phyloP scores from a whole-genome alignment of 108 stramenopile genomes.

The Skeletonema potamos region DNA sequence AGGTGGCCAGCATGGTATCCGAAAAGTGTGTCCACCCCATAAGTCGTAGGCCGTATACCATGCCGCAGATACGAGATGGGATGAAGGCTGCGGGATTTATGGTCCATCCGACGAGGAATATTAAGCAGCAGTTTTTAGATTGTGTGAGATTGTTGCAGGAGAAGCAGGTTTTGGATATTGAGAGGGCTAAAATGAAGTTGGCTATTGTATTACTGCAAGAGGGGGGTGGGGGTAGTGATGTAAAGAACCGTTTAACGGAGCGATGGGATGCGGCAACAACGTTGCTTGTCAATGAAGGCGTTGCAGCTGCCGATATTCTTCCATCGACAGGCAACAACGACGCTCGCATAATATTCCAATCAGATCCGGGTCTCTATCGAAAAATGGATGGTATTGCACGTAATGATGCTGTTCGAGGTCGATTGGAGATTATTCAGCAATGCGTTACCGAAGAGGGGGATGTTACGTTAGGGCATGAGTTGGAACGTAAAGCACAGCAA shows the following conservation, averaged over 20 bases:
- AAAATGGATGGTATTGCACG: conserved; percentile 58
- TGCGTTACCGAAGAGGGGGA: conserved; percentile 71
- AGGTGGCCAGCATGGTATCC: conserved; percentile 92
- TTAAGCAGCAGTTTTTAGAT: conserved; percentile 96
- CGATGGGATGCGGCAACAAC: conserved; percentile 13
- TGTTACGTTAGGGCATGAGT: conserved; percentile 52
- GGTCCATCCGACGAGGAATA: conserved; percentile 84
- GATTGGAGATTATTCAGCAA: conserved; percentile 80
- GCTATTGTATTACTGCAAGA: conserved; percentile 46
- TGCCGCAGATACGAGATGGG: conserved; percentile 83
- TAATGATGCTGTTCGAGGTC: conserved; percentile 31
- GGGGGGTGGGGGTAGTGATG: conserved; percentile 7
- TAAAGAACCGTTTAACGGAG: conserved; percentile 11
- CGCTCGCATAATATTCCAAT: conserved; percentile 37
- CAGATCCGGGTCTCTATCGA: conserved; percentile 87
- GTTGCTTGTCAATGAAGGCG: conserved; percentile 20
- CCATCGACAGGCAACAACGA: background rate
- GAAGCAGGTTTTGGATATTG: conserved; percentile 85
- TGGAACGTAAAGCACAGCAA: conserved; percentile 27
- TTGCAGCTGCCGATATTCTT: conserved; percentile 16
- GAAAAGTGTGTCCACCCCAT: conserved; percentile 92
- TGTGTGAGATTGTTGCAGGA: conserved; percentile 84
- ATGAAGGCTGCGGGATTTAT: conserved; percentile 85
- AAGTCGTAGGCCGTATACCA: conserved; percentile 88
- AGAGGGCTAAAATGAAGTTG: conserved; percentile 94